Conservation (phyloP, 306 rosid species). For the Morella rubra region DNA sequence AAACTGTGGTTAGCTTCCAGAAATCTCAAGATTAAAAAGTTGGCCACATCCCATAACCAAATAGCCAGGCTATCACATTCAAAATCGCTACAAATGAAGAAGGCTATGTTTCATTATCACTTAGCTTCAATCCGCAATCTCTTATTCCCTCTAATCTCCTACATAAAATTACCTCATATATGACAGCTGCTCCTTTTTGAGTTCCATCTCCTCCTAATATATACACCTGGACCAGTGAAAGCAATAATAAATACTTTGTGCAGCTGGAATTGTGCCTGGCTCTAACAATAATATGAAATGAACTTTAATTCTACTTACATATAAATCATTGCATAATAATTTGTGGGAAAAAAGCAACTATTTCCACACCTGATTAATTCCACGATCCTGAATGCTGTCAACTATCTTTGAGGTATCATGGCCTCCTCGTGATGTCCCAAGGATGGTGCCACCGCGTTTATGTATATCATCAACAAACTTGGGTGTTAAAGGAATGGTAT, state of each 20-base stretch:
- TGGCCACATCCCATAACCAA: neutral
- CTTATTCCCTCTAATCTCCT: neutral
- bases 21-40: neutral
- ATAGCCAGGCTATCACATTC: neutral
- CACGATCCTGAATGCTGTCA: conserved; percentile 58
- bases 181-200: conserved; percentile 48
- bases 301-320: neutral
- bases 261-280: neutral
- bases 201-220: conserved; percentile 59
- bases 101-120: neutral
- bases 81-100: neutral
- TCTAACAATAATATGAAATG: neutral
- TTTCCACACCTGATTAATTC: conserved; percentile 42
- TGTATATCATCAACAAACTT: conserved; percentile 48
- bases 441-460: conserved; percentile 57
- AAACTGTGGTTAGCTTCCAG: neutral
- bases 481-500: conserved; percentile 41
- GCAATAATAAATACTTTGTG: neutral
- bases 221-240: conserved; percentile 37
- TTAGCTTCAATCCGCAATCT: neutral
- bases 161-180: conserved; percentile 37
- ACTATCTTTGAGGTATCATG: conserved; percentile 48
- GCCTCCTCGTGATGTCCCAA: conserved; percentile 54
- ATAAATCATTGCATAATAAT: neutral
- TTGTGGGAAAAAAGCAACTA: neutral